Evolutionary conservation across 495 filamentous ascomycete genomes (phyloP).

Genomic region (Talaromyces proteolyticus): DNA sequence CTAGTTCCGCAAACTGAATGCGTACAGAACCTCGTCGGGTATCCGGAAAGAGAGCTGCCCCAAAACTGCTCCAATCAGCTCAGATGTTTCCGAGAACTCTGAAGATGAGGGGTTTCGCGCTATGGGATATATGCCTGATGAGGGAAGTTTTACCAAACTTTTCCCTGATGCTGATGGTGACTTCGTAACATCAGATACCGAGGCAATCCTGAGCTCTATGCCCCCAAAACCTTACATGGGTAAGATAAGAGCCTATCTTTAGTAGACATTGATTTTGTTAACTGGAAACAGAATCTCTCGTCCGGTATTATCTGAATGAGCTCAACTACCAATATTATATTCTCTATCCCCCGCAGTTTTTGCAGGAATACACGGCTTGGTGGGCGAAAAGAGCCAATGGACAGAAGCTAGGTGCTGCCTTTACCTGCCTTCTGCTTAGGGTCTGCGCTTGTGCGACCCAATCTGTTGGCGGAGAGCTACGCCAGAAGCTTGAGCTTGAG

Average conservation of each 20-base stretch:
- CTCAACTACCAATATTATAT: constrained; percentile 45
- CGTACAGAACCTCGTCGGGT: too few relatives aligned
- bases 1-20: too few relatives aligned
- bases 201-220: constrained; percentile 15
- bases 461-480: constrained; percentile 29
- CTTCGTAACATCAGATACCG: constrained; percentile 13
- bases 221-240: constrained; percentile 28
- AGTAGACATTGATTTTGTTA: constrained; percentile 2
- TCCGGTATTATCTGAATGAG: constrained; percentile 41
- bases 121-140: constrained; percentile 20
- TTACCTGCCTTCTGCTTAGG: constrained; percentile 46
- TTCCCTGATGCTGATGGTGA: background rate
- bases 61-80: background rate
- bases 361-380: constrained; percentile 41
- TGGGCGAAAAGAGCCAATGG: constrained; percentile 29
- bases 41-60: too few relatives aligned
- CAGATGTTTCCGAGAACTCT: background rate
- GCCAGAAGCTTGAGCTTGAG: constrained; percentile 40
- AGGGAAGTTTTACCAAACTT: constrained; percentile 2
- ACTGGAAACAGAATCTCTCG: constrained; percentile 34
- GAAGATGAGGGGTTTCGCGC: constrained; percentile 15
- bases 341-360: constrained; percentile 42
- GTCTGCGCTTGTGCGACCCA: constrained; percentile 46
- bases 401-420: constrained; percentile 28
- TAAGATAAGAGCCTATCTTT: constrained; percentile 5